Evolutionary conservation across 23 red algal genomes (phyloP).

Genomic region (Gracilaria vermiculophylla): DNA sequence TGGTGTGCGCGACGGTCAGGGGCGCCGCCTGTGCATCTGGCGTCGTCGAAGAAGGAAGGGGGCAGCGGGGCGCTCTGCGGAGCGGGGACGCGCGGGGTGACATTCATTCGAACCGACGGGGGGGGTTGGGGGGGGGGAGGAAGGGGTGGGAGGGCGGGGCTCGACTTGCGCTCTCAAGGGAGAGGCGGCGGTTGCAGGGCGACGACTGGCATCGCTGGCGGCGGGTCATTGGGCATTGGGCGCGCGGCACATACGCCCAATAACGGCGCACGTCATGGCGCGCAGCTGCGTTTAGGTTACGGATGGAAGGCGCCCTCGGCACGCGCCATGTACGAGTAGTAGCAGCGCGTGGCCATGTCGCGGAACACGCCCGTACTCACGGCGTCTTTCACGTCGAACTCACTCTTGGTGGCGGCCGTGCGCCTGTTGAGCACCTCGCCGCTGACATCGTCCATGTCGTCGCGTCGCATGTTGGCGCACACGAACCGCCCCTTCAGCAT

Average conservation of each 20-base stretch:
- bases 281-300: too few species aligned
- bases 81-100: neutral
- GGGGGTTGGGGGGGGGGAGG: too few species aligned
- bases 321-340: slow-evolving; percentile 63
- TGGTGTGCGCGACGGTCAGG: neutral
- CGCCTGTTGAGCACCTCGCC: slow-evolving; percentile 23
- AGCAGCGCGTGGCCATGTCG: slow-evolving; percentile 31
- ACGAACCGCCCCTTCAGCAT: slow-evolving; percentile 53
- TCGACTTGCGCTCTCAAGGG: too few species aligned
- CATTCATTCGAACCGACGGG: neutral
- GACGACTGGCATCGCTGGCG: neutral
- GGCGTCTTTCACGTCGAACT: slow-evolving; percentile 58
- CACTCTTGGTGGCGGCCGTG: slow-evolving; percentile 4
- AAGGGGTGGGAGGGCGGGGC: too few species aligned
- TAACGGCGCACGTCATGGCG: neutral
- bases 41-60: neutral
- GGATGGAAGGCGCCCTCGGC: too few species aligned
- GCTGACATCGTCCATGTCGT: slow-evolving; percentile 34
- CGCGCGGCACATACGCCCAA: neutral
- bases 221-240: neutral
- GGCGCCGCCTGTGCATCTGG: neutral
- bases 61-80: neutral
- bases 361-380: slow-evolving; percentile 42
- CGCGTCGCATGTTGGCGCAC: slow-evolving; percentile 14
- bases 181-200: too few species aligned